A percentile compares a stretch with the other conserved stretches of the same genome.
Conservation (phyloP, 1,284 basidiomycete genomes). For the Ganoderma meredithae region DNA sequence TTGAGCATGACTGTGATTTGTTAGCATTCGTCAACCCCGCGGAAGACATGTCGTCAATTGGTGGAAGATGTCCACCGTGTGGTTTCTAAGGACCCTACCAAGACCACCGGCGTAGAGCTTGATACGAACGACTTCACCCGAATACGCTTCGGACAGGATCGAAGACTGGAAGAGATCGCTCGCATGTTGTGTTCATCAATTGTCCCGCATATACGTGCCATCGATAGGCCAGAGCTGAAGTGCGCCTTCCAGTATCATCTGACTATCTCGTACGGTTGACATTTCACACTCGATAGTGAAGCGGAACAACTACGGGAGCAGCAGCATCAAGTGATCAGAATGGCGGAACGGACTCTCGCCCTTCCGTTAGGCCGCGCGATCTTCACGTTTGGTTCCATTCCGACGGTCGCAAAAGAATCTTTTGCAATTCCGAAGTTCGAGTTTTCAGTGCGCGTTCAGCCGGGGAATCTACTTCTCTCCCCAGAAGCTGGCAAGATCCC, state of each 20-base stretch:
- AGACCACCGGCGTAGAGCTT: slow-evolving; percentile 73
- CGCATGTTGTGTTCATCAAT: slow-evolving; percentile 85
- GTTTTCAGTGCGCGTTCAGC: slow-evolving; percentile 76
- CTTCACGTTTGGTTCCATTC: slow-evolving; percentile 84
- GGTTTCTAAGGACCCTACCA: slow-evolving; percentile 58
- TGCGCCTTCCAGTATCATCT: slow-evolving; percentile 44
- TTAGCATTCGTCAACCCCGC: slow-evolving; percentile 53
- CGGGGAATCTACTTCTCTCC: slow-evolving; percentile 67
- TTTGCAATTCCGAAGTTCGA: slow-evolving; percentile 86
- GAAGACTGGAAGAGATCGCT: slow-evolving; percentile 86
- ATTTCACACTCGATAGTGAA: slow-evolving; percentile 56
- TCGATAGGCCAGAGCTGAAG: slow-evolving; percentile 79
- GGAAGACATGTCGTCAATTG: slow-evolving; percentile 59
- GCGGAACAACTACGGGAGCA: slow-evolving; percentile 84
- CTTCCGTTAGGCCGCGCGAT: slow-evolving; percentile 88
- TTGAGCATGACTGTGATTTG: slow-evolving; percentile 10
- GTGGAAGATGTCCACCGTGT: slow-evolving; percentile 57
- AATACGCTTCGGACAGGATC: slow-evolving; percentile 88
- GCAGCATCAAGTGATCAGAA: slow-evolving; percentile 77
- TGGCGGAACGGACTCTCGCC: slow-evolving; percentile 87
- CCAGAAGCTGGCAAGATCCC: slow-evolving; percentile 74
- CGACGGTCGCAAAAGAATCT: slow-evolving; percentile 75
- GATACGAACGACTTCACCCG: slow-evolving; percentile 77
- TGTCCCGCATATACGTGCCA: slow-evolving; percentile 68
- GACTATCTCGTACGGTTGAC: neutral